Evolutionary conservation across 768 basidiomycete species (phyloP), one percentile per base, ranked within the genome.

Genomic region (Guyanaporus albipodus): DNA sequence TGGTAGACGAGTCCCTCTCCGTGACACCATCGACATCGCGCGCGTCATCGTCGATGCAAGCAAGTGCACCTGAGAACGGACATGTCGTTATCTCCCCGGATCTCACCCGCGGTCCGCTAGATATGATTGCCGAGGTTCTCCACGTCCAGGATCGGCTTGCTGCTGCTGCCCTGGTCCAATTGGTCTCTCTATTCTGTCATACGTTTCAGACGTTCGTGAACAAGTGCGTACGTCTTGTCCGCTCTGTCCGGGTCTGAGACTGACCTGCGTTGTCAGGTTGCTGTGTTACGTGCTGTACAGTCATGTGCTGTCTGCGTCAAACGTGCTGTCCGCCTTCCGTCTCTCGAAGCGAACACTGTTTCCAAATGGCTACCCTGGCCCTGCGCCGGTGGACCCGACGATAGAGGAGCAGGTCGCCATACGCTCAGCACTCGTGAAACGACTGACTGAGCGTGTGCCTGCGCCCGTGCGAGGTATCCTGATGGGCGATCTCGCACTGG

Each of bases 321-420:
- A 77, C 40, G 62, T 89, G 21, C 72, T 84, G 17, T 71, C 70
- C 26, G 62, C 77, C 22, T 70, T 82, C 29, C 76, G 79, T 29
- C 59, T 74, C 5, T 68, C 81, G 12, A 90, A 88, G 56, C 75
- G 75, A 8, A 76, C 84, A 8, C 73, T 98, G 22, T 98, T 95
- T 61, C 94, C 95, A 4, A 82, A 83, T 51, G 94, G 95, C 12
- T 91, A 90, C 67, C 92, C 91, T 1, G 87, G 78, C 0, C 80
- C 83, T 0, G 66, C 82, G 1, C 81, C 85, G 2, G 70, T 77
- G 1, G 88, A 90, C 35, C 94, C 93, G 15, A 81, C 84, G 0
- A 70, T 70, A 1, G 88, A 88, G 53, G 91, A 94, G 64, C 86
- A 90, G 54, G 69, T 70, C 2, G 74, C 70, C 27, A 70, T 91